These are phyloP conservation scores for Acanthamoeba healyi DNA, from an alignment of 208 protist species.

Conservation along the genomic window DNA sequence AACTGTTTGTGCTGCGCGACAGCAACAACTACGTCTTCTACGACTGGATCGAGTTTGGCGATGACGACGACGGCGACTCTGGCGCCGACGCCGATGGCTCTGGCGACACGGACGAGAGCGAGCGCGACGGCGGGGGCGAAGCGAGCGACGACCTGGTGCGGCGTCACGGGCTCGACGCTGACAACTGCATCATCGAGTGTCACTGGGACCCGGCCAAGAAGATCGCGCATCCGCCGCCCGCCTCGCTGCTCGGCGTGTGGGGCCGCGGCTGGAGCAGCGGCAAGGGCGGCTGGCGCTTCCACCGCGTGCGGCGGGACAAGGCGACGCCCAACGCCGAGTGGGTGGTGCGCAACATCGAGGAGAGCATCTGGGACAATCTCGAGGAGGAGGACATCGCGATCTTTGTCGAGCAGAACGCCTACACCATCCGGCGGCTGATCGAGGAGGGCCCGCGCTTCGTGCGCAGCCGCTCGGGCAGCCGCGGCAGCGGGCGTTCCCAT, in stretches of 20 bases:
- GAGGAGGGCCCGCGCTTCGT: conserved; percentile 9
- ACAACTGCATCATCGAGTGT: conserved; percentile 49
- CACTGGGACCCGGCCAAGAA: conserved; percentile 65
- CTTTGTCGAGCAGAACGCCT: conserved; percentile 4
- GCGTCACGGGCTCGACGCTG: background rate
- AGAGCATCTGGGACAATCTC: conserved; percentile 54
- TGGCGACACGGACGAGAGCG: background rate
- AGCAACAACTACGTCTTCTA: conserved; percentile 60
- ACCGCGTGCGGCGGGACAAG: conserved; percentile 28
- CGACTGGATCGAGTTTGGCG: conserved; percentile 16
- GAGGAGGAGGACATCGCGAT: conserved; percentile 28
- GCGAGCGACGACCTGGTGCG: background rate
- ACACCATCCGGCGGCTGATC: conserved; percentile 9
- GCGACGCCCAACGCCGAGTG: conserved; percentile 30
- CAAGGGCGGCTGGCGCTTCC: conserved; percentile 58
- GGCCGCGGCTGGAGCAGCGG: conserved; percentile 49
- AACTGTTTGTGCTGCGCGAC: conserved; percentile 53
- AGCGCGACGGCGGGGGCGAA: background rate
- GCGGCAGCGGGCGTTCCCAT: background rate
- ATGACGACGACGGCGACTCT: background rate
- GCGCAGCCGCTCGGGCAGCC: background rate
- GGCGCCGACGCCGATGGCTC: too few species aligned
- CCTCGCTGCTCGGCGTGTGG: conserved; percentile 9
- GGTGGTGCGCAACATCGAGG: conserved; percentile 66
- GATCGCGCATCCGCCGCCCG: background rate